phyloP scores from a whole-genome alignment of 768 basidiomycete species.

The Hericium coralloides region DNA sequence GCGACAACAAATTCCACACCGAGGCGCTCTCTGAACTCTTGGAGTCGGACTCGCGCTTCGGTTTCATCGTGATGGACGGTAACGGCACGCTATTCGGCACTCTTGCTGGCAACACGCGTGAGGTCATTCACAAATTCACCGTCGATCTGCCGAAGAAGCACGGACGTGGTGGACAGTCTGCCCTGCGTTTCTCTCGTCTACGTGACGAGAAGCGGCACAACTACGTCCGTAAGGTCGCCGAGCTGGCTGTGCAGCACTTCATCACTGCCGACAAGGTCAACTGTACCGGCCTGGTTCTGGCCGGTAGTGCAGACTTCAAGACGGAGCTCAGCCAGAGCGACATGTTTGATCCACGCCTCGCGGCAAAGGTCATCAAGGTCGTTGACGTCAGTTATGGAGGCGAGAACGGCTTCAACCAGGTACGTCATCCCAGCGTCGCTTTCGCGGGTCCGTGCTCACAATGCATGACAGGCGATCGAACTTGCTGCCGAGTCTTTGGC shows the following conservation, averaged over 20 bases:
- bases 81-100: slow-evolving; percentile 96
- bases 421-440: slow-evolving; percentile 22
- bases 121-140: slow-evolving; percentile 96
- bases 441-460: background rate
- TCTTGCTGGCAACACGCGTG: slow-evolving; percentile 93
- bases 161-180: slow-evolving; percentile 99
- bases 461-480: slow-evolving; percentile 72
- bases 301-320: slow-evolving; percentile 98
- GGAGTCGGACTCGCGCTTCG: slow-evolving; percentile 95
- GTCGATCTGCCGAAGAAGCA: slow-evolving; percentile 99
- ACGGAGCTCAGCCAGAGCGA: slow-evolving; percentile 94
- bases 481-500: slow-evolving; percentile 91
- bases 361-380: slow-evolving; percentile 90
- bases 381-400: slow-evolving; percentile 99
- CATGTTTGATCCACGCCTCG: slow-evolving; percentile 87
- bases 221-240: slow-evolving; percentile 98
- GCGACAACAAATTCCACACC: slow-evolving; percentile 99
- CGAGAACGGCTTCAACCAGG: slow-evolving; percentile 99
- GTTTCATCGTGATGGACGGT: slow-evolving; percentile 99
- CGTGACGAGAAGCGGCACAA: slow-evolving; percentile 99
- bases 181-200: slow-evolving; percentile 98
- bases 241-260: slow-evolving; percentile 94
- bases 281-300: slow-evolving; percentile 90
- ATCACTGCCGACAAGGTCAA: slow-evolving; percentile 99
- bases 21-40: slow-evolving; percentile 94